phyloP scores from a whole-genome alignment of 768 basidiomycete genomes.

The Coprinopsis cinerea region DNA sequence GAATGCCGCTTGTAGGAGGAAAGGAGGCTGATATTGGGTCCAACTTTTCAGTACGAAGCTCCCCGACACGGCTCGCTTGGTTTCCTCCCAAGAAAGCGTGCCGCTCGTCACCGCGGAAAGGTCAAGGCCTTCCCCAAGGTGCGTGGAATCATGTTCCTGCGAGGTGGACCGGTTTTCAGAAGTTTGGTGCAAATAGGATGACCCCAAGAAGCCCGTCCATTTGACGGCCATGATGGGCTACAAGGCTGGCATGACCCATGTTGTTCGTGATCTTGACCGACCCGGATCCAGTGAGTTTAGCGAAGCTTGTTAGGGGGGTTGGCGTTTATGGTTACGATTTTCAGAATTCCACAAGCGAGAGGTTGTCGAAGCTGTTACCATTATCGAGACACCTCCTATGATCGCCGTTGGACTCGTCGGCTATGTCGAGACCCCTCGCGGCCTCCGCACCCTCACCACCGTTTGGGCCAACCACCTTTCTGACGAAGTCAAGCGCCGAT shows the following conservation, averaged over 20 bases:
- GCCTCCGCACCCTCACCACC: constrained; percentile 96
- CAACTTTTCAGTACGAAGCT: constrained; percentile 82
- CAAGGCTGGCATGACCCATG: constrained; percentile 99
- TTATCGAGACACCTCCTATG: constrained; percentile 96
- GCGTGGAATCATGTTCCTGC: constrained; percentile 17
- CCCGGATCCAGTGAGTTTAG: constrained; percentile 87
- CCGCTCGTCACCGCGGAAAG: constrained; percentile 96
- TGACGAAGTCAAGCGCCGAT: constrained; percentile 96
- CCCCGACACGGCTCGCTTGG: constrained; percentile 98
- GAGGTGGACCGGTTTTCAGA: constrained; percentile 8
- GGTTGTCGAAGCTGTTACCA: constrained; percentile 94
- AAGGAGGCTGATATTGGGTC: constrained; percentile 11
- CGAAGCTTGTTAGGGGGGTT: background rate
- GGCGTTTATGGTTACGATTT: constrained; percentile 7
- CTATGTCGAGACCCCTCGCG: constrained; percentile 99
- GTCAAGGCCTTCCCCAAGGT: constrained; percentile 99
- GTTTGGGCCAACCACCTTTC: constrained; percentile 98
- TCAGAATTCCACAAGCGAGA: constrained; percentile 99
- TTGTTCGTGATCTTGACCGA: constrained; percentile 98
- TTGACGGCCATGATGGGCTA: constrained; percentile 98
- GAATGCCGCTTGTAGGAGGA: constrained; percentile 6
- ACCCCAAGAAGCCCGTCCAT: constrained; percentile 98
- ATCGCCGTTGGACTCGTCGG: constrained; percentile 97
- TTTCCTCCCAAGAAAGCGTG: constrained; percentile 93
- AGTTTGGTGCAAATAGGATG: constrained; percentile 67